Percentiles rank a stretch among this genome's conserved stretches.
These are phyloP conservation scores for Chrysosphaeria jannelii DNA, from an alignment of 2,329 filamentous ascomycete genomes.

Conservation along the genomic window DNA sequence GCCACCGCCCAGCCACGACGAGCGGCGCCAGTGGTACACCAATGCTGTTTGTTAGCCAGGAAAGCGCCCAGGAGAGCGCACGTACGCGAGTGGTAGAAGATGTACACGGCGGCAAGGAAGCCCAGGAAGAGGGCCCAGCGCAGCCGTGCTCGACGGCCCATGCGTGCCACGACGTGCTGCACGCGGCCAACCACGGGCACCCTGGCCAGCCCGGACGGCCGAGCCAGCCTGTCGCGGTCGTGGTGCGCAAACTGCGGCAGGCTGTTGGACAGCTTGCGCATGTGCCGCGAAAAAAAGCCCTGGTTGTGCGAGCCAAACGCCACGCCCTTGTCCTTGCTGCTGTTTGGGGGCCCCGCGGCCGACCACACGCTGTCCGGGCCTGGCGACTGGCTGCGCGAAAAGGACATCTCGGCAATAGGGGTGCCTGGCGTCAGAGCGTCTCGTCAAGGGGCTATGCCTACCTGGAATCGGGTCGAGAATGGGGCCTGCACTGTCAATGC, in stretches of 20 bases:
- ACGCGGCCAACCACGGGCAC: slow-evolving; percentile 17
- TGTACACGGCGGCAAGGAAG: slow-evolving; percentile 26
- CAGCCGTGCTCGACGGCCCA: slow-evolving; percentile 34
- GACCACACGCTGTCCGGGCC: slow-evolving; percentile 66
- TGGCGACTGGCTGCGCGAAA: slow-evolving; percentile 70
- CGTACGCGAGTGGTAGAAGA: slow-evolving; percentile 51
- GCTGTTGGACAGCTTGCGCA: slow-evolving; percentile 49
- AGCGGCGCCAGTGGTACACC: slow-evolving; percentile 35
- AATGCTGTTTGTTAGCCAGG: slow-evolving; percentile 11
- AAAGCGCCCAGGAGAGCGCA: slow-evolving; percentile 6
- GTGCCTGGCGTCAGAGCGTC: slow-evolving; percentile 15
- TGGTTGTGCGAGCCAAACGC: slow-evolving; percentile 56
- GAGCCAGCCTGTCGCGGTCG: slow-evolving; percentile 43
- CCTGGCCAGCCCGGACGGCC: slow-evolving; percentile 19
- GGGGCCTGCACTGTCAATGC: slow-evolving; percentile 11
- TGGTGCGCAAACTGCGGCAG: slow-evolving; percentile 27
- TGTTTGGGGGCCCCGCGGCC: slow-evolving; percentile 9
- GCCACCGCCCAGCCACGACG: slow-evolving; percentile 47
- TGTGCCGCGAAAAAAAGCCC: slow-evolving; percentile 66
- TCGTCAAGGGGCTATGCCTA: too few species aligned
- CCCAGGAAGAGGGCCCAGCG: slow-evolving; percentile 26
- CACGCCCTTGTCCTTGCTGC: slow-evolving; percentile 23
- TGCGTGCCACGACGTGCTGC: slow-evolving; percentile 15
- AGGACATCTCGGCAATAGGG: slow-evolving; percentile 36
- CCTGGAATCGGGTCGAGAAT: slow-evolving; percentile 24